A percentile compares a stretch with the other conserved stretches of the same genome.
Evolutionary conservation across 352 stramenopile genomes (phyloP).

Genomic region (Globisporangium paddicum): DNA sequence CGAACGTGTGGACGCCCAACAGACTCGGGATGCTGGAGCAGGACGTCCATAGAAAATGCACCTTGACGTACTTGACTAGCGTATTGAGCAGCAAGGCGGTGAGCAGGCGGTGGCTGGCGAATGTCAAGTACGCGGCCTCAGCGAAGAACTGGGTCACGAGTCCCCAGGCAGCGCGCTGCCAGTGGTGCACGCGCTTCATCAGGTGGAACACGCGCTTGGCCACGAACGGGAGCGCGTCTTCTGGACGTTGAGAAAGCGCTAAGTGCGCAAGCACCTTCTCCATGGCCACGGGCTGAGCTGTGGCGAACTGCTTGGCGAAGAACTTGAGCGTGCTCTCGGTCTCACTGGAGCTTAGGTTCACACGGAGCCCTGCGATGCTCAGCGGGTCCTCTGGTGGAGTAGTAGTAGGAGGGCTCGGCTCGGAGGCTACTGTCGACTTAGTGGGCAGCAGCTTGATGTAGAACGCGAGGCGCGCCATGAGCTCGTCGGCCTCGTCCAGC

Average conservation of each 20-base stretch:
- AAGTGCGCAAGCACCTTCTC: constrained; percentile 24
- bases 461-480: constrained; percentile 44
- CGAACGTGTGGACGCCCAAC: constrained; percentile 40
- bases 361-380: neutral
- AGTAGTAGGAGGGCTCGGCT: neutral
- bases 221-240: constrained; percentile 20
- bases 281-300: constrained; percentile 6
- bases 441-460: constrained; percentile 14
- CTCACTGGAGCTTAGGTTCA: constrained; percentile 3
- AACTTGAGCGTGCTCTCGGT: constrained; percentile 14
- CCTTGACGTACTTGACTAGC: constrained; percentile 50
- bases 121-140: constrained; percentile 26
- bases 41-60: constrained; percentile 58
- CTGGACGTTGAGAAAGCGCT: constrained; percentile 17
- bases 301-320: constrained; percentile 47
- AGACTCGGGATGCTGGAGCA: constrained; percentile 36
- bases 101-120: constrained; percentile 51
- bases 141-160: constrained; percentile 36
- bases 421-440: neutral
- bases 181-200: constrained; percentile 62
- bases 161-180: constrained; percentile 52
- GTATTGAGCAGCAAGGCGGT: constrained; percentile 47
- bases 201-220: constrained; percentile 37
- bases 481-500: constrained; percentile 51
- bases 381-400: neutral